These are phyloP conservation scores for Westerdykella aurantiaca DNA, from an alignment of 2,329 filamentous ascomycete genomes.

Conservation along the genomic window DNA sequence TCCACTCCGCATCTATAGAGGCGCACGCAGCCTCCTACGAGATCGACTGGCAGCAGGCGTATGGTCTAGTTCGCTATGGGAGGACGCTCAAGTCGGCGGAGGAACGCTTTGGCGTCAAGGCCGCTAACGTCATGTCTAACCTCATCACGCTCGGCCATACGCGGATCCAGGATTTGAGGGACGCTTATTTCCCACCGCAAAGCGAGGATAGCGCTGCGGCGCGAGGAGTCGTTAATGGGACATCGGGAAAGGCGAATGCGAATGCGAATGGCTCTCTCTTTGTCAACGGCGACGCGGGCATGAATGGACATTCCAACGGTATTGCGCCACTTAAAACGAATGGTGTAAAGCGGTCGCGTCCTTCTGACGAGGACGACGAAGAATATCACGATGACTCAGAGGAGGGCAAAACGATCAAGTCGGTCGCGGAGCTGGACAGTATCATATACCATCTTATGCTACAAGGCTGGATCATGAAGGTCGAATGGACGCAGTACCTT, in stretches of 20 bases:
- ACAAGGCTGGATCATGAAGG: slow-evolving; percentile 62
- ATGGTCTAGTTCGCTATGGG: slow-evolving; percentile 73
- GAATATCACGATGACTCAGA: slow-evolving; percentile 6
- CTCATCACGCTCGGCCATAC: slow-evolving; percentile 74
- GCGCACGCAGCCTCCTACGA: slow-evolving; percentile 70
- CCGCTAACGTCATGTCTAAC: slow-evolving; percentile 67
- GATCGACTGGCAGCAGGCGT: slow-evolving; percentile 72
- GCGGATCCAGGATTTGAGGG: slow-evolving; percentile 62
- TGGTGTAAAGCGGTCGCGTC: slow-evolving; percentile 1
- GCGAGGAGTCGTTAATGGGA: slow-evolving; percentile 15
- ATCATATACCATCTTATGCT: slow-evolving; percentile 51
- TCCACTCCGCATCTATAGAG: slow-evolving; percentile 60
- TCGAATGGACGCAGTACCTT: slow-evolving; percentile 46
- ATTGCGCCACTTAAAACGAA: slow-evolving; percentile 5
- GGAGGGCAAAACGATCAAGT: slow-evolving; percentile 29
- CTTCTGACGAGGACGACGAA: slow-evolving; percentile 3
- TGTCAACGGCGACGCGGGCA: slow-evolving; percentile 2
- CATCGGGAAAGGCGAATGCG: slow-evolving; percentile 6
- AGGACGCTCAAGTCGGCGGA: slow-evolving; percentile 75
- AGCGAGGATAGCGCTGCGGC: slow-evolving; percentile 30
- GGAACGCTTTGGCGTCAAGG: slow-evolving; percentile 66
- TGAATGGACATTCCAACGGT: slow-evolving; percentile 14
- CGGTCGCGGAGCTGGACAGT: slow-evolving; percentile 38
- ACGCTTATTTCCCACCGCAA: slow-evolving; percentile 50
- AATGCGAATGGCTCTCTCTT: slow-evolving; percentile 6